A percentile compares a stretch with the other conserved stretches of the same genome.
phyloP scores from a whole-genome alignment of 805 yeast genomes.

The Barnettozyma sucrosica region DNA sequence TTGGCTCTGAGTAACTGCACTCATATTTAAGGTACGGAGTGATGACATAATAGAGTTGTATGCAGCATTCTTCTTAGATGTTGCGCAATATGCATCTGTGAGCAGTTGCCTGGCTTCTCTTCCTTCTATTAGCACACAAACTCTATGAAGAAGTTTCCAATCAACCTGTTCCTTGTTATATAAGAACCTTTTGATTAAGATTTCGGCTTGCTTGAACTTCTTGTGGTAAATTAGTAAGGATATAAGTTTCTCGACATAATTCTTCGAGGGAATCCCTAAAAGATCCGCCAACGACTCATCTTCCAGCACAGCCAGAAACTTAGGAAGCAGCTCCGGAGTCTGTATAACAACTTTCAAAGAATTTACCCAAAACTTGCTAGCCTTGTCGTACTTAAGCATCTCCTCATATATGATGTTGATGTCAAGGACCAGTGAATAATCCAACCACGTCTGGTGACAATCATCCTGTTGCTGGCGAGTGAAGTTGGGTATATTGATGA shows the following conservation, averaged over 20 bases:
- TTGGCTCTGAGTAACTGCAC: slow-evolving; percentile 7
- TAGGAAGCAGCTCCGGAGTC: slow-evolving; percentile 13
- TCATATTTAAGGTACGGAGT: slow-evolving; percentile 7
- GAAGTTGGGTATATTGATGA: slow-evolving; percentile 11
- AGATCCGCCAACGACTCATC: slow-evolving; percentile 1
- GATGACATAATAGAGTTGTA: slow-evolving; percentile 10
- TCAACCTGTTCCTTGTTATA: background rate
- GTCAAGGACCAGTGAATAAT: slow-evolving; percentile 12
- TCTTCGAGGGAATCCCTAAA: slow-evolving; percentile 6
- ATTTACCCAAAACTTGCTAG: slow-evolving; percentile 12
- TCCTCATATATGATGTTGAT: background rate
- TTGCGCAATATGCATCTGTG: slow-evolving; percentile 8
- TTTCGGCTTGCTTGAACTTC: slow-evolving; percentile 9
- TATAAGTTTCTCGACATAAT: slow-evolving; percentile 12
- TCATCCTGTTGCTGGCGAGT: slow-evolving; percentile 5
- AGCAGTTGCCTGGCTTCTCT: slow-evolving; percentile 5
- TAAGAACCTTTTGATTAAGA: slow-evolving; percentile 7
- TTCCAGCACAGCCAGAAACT: slow-evolving; percentile 6
- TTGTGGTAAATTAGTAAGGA: slow-evolving; percentile 16
- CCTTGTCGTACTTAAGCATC: background rate
- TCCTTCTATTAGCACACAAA: slow-evolving; percentile 7
- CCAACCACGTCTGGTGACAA: slow-evolving; percentile 15
- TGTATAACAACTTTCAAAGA: slow-evolving; percentile 14
- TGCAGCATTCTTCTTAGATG: background rate
- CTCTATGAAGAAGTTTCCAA: slow-evolving; percentile 16